These are phyloP conservation scores for Tephrocybe rancida DNA, from an alignment of 768 basidiomycete genomes.

Conservation along the genomic window DNA sequence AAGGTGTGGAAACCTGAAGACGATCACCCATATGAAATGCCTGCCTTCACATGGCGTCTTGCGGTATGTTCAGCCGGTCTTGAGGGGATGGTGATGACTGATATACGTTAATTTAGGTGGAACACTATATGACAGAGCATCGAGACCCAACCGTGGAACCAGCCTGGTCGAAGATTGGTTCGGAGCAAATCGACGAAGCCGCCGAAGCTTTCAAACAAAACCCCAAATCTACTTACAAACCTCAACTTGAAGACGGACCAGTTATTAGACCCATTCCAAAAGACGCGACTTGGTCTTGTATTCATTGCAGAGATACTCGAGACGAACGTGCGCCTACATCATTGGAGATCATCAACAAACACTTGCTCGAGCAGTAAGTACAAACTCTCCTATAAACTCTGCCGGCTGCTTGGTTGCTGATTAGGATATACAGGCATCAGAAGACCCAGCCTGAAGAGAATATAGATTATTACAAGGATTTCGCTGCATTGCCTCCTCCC, in stretches of 20 bases:
- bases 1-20: background rate
- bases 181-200: conserved; percentile 2
- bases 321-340: conserved; percentile 30
- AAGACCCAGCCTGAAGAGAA: conserved; percentile 22
- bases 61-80: conserved; percentile 19
- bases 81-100: no score
- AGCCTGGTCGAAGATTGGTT: conserved; percentile 2
- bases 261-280: background rate
- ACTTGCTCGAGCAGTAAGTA: conserved; percentile 27
- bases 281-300: conserved; percentile 31
- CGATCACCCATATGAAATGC: background rate
- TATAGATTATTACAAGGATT: conserved; percentile 31
- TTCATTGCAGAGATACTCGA: conserved; percentile 43
- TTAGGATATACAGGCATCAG: conserved; percentile 19
- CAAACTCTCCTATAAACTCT: background rate
- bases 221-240: background rate
- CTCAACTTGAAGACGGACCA: background rate
- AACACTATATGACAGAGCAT: conserved; percentile 4
- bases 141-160: background rate
- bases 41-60: conserved; percentile 21
- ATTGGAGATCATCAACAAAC: conserved; percentile 30
- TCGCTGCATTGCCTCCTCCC: conserved; percentile 17
- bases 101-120: no score
- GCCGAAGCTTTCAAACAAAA: background rate
- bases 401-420: background rate